Conservation (phyloP, 768 basidiomycete genomes). For the Auricularia sp. region DNA sequence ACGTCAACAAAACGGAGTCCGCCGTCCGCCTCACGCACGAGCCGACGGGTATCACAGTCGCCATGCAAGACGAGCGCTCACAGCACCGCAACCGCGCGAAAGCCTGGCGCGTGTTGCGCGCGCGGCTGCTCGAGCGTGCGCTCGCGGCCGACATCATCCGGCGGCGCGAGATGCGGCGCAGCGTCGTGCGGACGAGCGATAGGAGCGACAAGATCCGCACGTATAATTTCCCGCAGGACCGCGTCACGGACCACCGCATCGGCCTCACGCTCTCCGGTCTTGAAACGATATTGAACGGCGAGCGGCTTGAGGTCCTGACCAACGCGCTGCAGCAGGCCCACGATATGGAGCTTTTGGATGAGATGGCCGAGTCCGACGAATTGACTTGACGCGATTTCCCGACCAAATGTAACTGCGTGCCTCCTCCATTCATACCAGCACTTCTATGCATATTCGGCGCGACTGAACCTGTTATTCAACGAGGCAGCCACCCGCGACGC, state of each 20-base stretch:
- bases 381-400: not conserved
- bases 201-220: conserved; percentile 93
- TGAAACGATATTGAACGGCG: conserved; percentile 54
- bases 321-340: conserved; percentile 44
- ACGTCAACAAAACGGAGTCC: conserved; percentile 98
- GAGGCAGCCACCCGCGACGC: too few relatives aligned
- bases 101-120: conserved; percentile 82
- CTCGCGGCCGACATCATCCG: conserved; percentile 59
- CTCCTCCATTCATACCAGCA: too few relatives aligned
- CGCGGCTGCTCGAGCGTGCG: conserved; percentile 76
- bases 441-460: too few relatives aligned
- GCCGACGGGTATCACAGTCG: conserved; percentile 88
- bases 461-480: too few relatives aligned
- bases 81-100: conserved; percentile 97
- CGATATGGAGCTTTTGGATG: conserved; percentile 46
- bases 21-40: conserved; percentile 90
- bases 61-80: conserved; percentile 96
- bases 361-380: conserved; percentile 19
- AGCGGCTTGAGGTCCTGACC: conserved; percentile 48
- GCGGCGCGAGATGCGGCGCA: conserved; percentile 57
- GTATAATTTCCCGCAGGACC: conserved; percentile 77
- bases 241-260: conserved; percentile 88
- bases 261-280: conserved; percentile 64
- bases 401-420: too few relatives aligned
- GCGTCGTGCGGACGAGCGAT: conserved; percentile 72